These are phyloP conservation scores for Prunus davidiana DNA, from an alignment of 306 rosid species.

Conservation along the genomic window DNA sequence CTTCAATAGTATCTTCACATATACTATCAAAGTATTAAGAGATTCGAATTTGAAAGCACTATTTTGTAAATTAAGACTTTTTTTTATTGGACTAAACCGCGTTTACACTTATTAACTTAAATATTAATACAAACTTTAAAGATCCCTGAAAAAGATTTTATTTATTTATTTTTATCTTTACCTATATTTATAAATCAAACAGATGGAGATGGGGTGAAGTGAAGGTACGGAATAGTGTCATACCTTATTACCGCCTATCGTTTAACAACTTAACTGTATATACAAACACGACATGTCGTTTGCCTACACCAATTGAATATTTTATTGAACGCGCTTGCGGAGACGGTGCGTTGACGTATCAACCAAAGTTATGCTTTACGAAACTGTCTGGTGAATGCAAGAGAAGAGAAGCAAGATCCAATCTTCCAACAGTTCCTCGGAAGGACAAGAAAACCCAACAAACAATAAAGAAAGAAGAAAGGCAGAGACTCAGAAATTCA, in stretches of 20 bases:
- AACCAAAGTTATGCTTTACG: background rate
- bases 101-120: too few relatives aligned
- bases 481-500: background rate
- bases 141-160: too few relatives aligned
- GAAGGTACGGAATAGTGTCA: too few relatives aligned
- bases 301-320: background rate
- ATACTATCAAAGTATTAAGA: too few relatives aligned
- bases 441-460: background rate
- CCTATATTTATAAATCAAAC: too few relatives aligned
- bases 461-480: background rate
- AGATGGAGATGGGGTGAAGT: too few relatives aligned
- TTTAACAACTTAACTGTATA: background rate
- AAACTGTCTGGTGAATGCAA: background rate
- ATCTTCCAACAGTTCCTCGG: background rate
- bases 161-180: too few relatives aligned
- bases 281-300: background rate
- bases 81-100: too few relatives aligned
- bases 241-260: background rate
- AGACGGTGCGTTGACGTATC: background rate
- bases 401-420: conserved; percentile 3
- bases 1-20: too few relatives aligned
- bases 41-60: too few relatives aligned
- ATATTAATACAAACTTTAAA: too few relatives aligned
- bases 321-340: background rate
- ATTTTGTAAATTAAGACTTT: too few relatives aligned